Percentiles rank a stretch among this genome's conserved stretches.
Evolutionary conservation across 106 monocot species (phyloP).

Genomic region (Dendrobium catenatum): DNA sequence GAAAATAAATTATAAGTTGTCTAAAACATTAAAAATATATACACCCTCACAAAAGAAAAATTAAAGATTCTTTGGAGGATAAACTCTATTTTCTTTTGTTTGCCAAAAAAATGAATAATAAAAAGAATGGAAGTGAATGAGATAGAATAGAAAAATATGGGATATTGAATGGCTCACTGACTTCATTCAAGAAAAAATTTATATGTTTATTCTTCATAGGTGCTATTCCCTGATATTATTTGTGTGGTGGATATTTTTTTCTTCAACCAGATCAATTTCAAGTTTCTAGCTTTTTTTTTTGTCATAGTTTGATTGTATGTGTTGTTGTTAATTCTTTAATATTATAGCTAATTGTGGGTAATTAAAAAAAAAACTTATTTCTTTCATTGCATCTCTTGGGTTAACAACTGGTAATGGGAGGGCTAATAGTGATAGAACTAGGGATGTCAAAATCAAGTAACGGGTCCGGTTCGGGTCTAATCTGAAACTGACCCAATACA

Average conservation of each 20-base stretch:
- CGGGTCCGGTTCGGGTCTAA: too few species aligned
- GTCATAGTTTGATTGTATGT: neutral
- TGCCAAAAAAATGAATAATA: too few species aligned
- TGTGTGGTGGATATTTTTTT: neutral
- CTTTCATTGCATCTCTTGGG: conserved; percentile 16
- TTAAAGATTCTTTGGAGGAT: too few species aligned
- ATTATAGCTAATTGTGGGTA: neutral
- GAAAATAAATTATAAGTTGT: too few species aligned
- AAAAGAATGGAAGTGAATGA: too few species aligned
- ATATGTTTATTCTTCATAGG: too few species aligned
- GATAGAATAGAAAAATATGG: too few species aligned
- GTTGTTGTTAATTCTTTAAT: neutral
- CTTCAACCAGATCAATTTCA: neutral
- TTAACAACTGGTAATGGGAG: conserved; percentile 66
- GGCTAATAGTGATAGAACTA: conserved; percentile 46
- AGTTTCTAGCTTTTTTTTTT: neutral
- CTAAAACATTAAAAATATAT: too few species aligned
- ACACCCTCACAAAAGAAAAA: too few species aligned
- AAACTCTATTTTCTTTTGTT: too few species aligned
- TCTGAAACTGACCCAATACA: neutral
- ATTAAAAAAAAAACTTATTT: neutral
- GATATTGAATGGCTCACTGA: too few species aligned
- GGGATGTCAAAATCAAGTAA: conserved; percentile 27
- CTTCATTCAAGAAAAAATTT: too few species aligned
- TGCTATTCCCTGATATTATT: neutral